Evolutionary conservation across 192 early-diverging fungal genomes (phyloP), one percentile per base, ranked within the genome.

Genomic region (Podila horticola): DNA sequence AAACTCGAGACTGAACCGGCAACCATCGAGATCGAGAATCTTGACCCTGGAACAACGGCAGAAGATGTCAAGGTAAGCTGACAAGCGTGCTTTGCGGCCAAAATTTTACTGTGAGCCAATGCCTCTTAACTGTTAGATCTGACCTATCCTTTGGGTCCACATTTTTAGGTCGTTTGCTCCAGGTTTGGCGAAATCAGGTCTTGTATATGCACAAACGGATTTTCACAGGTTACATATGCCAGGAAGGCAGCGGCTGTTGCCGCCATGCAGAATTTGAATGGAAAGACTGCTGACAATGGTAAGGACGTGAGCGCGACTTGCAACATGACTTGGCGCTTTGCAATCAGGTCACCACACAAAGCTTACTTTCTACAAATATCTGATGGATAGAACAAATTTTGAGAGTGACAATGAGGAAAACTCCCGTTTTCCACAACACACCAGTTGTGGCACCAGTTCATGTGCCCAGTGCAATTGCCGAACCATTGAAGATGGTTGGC

Each of bases 241-340:
- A 64, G 77, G 34, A 81, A 20, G 22, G 77, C 77, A 9, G 77
- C 77, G 5, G 77, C 45, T 41, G 1, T 58, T 19, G 77, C 77
- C 28, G 77, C 77, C 13, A 52, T 81, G 4, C 59, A 72, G 29
- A 73, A 52, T 1, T 52, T 81, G 59, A 73, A 81, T 31, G 77
- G 77, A 51, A 81, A 81, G 52, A 73, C 64, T 58, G 77, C 77
- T 2, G 77, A 81, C 28, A 72, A 81, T 24, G 60, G 77, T 81
- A 72, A 57, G 62, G 17, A 62, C 2, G 2, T 22, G 41, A 4
- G 8, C 52, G 22, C 12, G 7, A 31, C 4, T 26, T 34, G 20
- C 5, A 15, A 28, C 36, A 64, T 41, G 0, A 41, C 24, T 45
- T 2, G 1, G 3, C 41, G 4, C 41, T 36, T 36, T 36, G 10